A percentile compares a stretch with the other conserved stretches of the same genome.
These are phyloP conservation scores for Globisporangium paddicum DNA, from an alignment of 352 stramenopile genomes.

Conservation along the genomic window DNA sequence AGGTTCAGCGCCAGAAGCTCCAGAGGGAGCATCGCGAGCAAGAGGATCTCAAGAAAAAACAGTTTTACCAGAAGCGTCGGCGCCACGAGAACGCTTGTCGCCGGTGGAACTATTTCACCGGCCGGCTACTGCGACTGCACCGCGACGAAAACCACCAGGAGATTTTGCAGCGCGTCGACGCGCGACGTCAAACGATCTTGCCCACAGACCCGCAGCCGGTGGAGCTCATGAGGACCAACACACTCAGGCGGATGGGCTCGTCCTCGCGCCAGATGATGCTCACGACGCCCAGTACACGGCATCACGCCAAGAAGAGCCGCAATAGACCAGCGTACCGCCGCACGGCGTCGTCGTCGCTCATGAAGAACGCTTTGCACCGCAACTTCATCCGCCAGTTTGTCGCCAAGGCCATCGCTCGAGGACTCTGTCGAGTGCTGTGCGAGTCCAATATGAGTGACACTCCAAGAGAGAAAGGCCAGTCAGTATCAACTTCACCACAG, in stretches of 20 bases:
- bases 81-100: constrained; percentile 26
- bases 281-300: not conserved
- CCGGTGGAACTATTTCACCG: constrained; percentile 34
- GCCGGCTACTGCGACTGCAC: constrained; percentile 18
- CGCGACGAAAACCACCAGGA: constrained; percentile 9
- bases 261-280: not conserved
- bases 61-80: constrained; percentile 29
- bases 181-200: constrained; percentile 4
- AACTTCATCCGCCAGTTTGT: constrained; percentile 29
- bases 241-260: not conserved
- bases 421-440: constrained; percentile 32
- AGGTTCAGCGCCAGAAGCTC: constrained; percentile 26
- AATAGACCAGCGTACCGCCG: not conserved
- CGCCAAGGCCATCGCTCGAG: constrained; percentile 19
- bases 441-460: constrained; percentile 23
- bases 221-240: not conserved
- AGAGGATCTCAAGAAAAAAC: constrained; percentile 34
- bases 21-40: constrained; percentile 32
- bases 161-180: constrained; percentile 4
- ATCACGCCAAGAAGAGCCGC: not conserved
- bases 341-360: constrained; percentile 3
- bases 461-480: not conserved
- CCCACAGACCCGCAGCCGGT: not conserved
- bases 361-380: constrained; percentile 17
- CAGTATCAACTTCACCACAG: not conserved